Evolutionary conservation across 2,329 filamentous ascomycete genomes (phyloP), one percentile per base, ranked within the genome.

Genomic region (Exophiala bonariae): DNA sequence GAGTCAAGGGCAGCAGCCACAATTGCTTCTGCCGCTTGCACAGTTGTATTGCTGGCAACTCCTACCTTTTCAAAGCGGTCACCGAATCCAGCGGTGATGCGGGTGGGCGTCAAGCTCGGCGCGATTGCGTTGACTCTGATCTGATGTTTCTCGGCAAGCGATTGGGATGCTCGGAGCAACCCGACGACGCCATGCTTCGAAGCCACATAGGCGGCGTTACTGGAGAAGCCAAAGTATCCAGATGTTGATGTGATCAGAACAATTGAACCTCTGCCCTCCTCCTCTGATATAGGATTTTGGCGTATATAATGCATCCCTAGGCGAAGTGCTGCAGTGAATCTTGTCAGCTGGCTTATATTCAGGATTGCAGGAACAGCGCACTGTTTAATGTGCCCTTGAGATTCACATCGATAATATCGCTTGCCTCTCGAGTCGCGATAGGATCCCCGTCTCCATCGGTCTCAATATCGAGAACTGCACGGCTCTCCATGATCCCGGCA

Each of bases 101-200:
- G 64, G n/a, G 73, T 75, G 2, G 71, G 68, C 1, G 73, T 76
- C 10, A 74, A 66, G 59, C 72, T 76, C 1, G 74, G 73, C 10
- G 71, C 74, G n/a, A 76, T 61, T 4, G 68, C 70, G 52, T 76
- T 76, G 14, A 70, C 63, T 10, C 71, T 59, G 3, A 76, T 64
- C 11, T 61, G 58, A 18, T 67, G 61, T 34, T 63, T 54, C 2
- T 58, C 50, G 1, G 72, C 68, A 10, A 57, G 58, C 2, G 41
- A 34, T 49, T 73, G 68, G 10, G 65, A 68, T 4, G 66, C 59
- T 2, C 71, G 63, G 6, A 68, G 57, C 1, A 73, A 59, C 1
- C 71, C 70, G 1, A 71, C 57, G 2, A 72, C 59, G 2, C 67
- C 71, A 35, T 73, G 70, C 48, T 74, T 73, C 1, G 70, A 72